Conservation (phyloP, 306 rosid species). For the Vicia faba region DNA sequence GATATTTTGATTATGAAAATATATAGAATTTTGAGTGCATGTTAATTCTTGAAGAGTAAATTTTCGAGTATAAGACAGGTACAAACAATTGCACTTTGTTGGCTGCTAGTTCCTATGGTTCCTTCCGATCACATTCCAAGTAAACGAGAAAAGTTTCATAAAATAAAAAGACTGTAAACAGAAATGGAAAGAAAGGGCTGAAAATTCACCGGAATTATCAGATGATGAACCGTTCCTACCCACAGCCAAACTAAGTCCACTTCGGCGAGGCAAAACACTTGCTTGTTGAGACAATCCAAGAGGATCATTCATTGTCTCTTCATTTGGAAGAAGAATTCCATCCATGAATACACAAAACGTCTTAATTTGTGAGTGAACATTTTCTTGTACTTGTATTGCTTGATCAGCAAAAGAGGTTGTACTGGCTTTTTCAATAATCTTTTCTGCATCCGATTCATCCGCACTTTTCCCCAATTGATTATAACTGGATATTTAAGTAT, state of each 20-base stretch:
- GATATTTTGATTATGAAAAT: conserved; percentile 7
- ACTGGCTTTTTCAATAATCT: conserved; percentile 73
- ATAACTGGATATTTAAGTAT: conserved; percentile 63
- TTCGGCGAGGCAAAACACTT: conserved; percentile 48
- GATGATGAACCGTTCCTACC: conserved; percentile 49
- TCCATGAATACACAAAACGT: conserved; percentile 66
- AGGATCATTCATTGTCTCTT: conserved; percentile 43
- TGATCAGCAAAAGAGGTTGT: conserved; percentile 73
- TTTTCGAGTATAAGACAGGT: conserved; percentile 13
- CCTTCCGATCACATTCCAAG: conserved; percentile 2
- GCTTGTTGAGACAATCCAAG: conserved; percentile 42
- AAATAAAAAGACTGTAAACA: conserved; percentile 20
- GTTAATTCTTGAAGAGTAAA: conserved; percentile 1
- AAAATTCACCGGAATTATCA: conserved; percentile 51
- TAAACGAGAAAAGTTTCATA: conserved; percentile 5
- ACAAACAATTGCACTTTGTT: background rate
- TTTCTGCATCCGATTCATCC: conserved; percentile 64
- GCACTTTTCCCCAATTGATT: conserved; percentile 69
- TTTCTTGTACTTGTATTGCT: conserved; percentile 81
- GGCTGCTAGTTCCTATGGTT: conserved; percentile 18
- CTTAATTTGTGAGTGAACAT: conserved; percentile 69
- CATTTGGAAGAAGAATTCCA: conserved; percentile 67
- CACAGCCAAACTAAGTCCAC: conserved; percentile 86
- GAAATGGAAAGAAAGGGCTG: background rate
- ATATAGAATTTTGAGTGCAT: conserved; percentile 15